Percentiles rank a stretch among this genome's conserved stretches.
Conservation (phyloP, 2,329 filamentous ascomycete species). For the Penicillium expansum region DNA sequence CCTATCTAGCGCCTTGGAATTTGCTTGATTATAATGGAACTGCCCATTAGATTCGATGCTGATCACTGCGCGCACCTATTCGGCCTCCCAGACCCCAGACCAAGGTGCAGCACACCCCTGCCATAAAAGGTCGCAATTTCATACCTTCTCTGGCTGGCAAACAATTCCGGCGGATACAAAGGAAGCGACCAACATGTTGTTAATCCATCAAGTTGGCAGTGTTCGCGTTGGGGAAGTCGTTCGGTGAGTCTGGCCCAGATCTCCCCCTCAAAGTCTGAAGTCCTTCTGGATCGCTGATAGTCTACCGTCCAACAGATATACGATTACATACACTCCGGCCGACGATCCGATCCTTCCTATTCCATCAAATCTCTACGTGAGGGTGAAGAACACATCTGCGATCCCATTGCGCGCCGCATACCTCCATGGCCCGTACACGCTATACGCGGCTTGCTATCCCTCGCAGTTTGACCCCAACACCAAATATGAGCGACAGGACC, state of each 20-base stretch:
- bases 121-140: constrained; percentile 28
- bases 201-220: constrained; percentile 85
- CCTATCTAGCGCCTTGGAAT: not conserved
- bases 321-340: constrained; percentile 85
- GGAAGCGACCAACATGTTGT: constrained; percentile 63
- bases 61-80: constrained; percentile 44
- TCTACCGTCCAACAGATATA: constrained; percentile 53
- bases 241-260: constrained; percentile 56
- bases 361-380: constrained; percentile 75
- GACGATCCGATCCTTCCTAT: constrained; percentile 86
- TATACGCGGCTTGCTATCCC: constrained; percentile 84
- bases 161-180: constrained; percentile 22
- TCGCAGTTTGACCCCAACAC: constrained; percentile 77
- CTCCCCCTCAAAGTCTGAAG: not conserved
- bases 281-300: not conserved
- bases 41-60: constrained; percentile 37
- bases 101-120: constrained; percentile 22
- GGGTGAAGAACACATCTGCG: constrained; percentile 86
- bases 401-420: constrained; percentile 92
- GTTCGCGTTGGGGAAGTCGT: constrained; percentile 94
- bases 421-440: constrained; percentile 90
- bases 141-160: constrained; percentile 38
- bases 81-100: constrained; percentile 40
- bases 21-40: constrained; percentile 21
- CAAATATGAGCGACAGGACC: constrained; percentile 67